Evolutionary conservation across 2,329 filamentous ascomycete species (phyloP), one percentile per base, ranked within the genome.

Genomic region (Annulohypoxylon truncatum): DNA sequence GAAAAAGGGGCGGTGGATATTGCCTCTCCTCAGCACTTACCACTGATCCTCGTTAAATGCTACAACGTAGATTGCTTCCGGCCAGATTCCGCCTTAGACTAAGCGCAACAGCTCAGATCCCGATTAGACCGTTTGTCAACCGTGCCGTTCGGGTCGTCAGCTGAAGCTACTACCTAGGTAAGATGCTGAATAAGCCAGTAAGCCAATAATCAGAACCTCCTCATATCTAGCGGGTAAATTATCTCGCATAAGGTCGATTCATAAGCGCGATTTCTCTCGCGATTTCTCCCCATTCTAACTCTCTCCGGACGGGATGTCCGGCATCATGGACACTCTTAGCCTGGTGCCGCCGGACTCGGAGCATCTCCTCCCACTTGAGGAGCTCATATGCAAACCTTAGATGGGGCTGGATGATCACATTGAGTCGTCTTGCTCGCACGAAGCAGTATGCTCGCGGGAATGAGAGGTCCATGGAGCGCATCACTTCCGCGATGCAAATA

Each of bases 401-500:
- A 81, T 99, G 95, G 10, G 96, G 96, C 78, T 99, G 96, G 69
- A 99, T 98, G 69, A 99, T 99, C 55, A 99, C 96, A 76, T 99
- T 99, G 50, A 99, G 84, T 66, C 96, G 87, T 56, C 96, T 88
- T 18, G 96, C 96, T 29, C 96, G 90, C 35, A 99, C 96, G 78
- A 95, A 98, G 78, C 96, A 98, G 79, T 99, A 99, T 64, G 96
- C 96, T 59, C 92, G 87, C 10, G 96, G 94, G 73, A 98, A 95
- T 0, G 93, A 96, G 70, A 97, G 81, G 20, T 88, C 85, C 72
- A 93, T 80, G 24, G 90, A 85, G 33, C 90, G 89, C 96, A 99
- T 99, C 33, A 98, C 93, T 79, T 98, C 94, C n/a, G 96, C 96
- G 74, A 99, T 99, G 77, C 96, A 98, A 67, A 99, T 97, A 1